These are phyloP conservation scores for Jaapia argillacea DNA, from an alignment of 768 basidiomycete genomes.

Conservation along the genomic window DNA sequence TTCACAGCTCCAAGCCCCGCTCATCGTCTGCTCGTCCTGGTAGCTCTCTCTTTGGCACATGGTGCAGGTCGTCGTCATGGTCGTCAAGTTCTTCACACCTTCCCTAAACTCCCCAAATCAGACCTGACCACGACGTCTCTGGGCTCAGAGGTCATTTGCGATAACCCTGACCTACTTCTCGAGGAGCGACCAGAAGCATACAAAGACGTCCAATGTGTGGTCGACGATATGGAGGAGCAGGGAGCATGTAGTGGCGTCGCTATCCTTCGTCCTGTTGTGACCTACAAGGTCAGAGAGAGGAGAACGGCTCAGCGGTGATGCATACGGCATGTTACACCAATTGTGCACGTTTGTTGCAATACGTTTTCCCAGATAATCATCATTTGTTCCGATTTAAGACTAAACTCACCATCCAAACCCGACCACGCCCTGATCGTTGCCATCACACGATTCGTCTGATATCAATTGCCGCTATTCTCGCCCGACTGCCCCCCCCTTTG, in stretches of 20 bases:
- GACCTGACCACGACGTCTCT: conserved; percentile 22
- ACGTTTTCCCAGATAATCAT: no score
- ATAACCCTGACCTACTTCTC: conserved; percentile 23
- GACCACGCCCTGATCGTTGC: no score
- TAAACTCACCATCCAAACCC: no score
- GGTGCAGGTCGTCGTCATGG: conserved; percentile 27
- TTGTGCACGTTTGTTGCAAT: no score
- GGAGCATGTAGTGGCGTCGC: conserved; percentile 20
- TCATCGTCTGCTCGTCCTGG: neutral
- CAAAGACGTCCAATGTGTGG: conserved; percentile 24
- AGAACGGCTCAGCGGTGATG: no score
- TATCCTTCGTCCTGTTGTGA: conserved; percentile 25
- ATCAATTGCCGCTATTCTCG: no score
- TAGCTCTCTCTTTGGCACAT: conserved; percentile 28
- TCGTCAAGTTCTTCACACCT: conserved; percentile 22
- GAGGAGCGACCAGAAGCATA: conserved; percentile 31
- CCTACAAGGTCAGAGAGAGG: conserved; percentile 24
- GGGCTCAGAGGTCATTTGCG: conserved; percentile 26
- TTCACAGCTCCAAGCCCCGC: neutral
- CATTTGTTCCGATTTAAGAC: no score
- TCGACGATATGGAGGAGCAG: conserved; percentile 24
- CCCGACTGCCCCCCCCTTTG: no score
- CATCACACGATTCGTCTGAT: no score
- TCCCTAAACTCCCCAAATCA: conserved; percentile 18
- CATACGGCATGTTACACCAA: no score